These are phyloP conservation scores for Gymnopus androsaceus DNA, from an alignment of 1,284 basidiomycete genomes.

Conservation along the genomic window DNA sequence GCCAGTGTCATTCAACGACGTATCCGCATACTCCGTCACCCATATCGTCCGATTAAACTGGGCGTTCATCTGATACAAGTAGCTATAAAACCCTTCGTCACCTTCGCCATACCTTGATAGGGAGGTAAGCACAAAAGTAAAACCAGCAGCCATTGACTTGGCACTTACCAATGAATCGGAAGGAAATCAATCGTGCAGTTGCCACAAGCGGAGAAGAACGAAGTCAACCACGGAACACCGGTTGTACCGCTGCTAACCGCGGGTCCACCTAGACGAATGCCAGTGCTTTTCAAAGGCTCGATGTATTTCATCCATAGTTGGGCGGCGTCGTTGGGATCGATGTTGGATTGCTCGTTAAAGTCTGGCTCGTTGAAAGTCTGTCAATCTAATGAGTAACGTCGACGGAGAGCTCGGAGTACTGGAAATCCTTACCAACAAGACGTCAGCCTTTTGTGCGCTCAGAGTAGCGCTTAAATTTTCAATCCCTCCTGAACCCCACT, in stretches of 20 bases:
- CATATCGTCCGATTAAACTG: slow-evolving; percentile 48
- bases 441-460: slow-evolving; percentile 39
- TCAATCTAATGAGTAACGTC: not conserved
- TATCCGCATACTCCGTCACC: slow-evolving; percentile 64
- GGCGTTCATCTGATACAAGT: slow-evolving; percentile 49
- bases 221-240: slow-evolving; percentile 56
- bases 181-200: slow-evolving; percentile 54
- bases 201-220: slow-evolving; percentile 54
- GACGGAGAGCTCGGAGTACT: not conserved
- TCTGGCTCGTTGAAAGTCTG: slow-evolving; percentile 63
- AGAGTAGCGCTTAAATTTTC: slow-evolving; percentile 40
- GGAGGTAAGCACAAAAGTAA: not conserved
- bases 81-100: slow-evolving; percentile 50
- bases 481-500: slow-evolving; percentile 46
- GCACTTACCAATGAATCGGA: slow-evolving; percentile 38
- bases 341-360: slow-evolving; percentile 60
- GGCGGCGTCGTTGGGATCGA: slow-evolving; percentile 54
- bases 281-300: slow-evolving; percentile 52
- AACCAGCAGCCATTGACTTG: not conserved
- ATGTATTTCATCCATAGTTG: slow-evolving; percentile 65
- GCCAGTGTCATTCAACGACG: slow-evolving; percentile 41
- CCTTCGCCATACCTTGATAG: slow-evolving; percentile 54
- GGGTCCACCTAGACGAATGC: slow-evolving; percentile 63
- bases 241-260: slow-evolving; percentile 60
- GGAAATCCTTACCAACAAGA: slow-evolving; percentile 38